phyloP scores from a whole-genome alignment of 352 stramenopile species.

The Phytophthora tubulina region DNA sequence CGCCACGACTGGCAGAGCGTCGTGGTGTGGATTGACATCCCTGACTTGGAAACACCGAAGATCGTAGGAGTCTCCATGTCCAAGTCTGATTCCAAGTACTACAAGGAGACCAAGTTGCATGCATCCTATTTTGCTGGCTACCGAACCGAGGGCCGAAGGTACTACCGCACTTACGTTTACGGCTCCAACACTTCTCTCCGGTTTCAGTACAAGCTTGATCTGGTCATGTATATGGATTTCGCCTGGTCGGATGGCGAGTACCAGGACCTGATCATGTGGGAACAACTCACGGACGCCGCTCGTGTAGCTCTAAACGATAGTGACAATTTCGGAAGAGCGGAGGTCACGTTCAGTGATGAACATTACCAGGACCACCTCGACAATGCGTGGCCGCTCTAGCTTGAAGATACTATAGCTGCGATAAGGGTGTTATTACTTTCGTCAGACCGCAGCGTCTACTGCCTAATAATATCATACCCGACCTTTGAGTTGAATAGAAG shows the following conservation, averaged over 20 bases:
- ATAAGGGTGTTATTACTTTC: no score
- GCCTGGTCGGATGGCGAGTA: background rate
- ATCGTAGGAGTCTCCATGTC: constrained; percentile 13
- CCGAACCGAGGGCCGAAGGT: background rate
- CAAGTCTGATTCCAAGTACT: constrained; percentile 6
- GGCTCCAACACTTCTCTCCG: constrained; percentile 11
- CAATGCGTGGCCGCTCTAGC: constrained; percentile 5
- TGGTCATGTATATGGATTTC: background rate
- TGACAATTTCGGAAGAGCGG: background rate
- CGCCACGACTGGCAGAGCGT: constrained; percentile 24
- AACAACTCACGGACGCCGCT: constrained; percentile 17
- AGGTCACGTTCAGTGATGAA: constrained; percentile 13
- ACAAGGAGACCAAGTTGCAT: background rate
- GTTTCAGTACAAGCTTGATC: background rate
- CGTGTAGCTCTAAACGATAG: constrained; percentile 8
- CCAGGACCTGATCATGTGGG: constrained; percentile 27
- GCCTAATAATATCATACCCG: no score
- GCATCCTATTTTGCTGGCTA: background rate
- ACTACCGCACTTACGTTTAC: background rate
- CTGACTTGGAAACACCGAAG: background rate
- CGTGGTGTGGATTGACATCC: constrained; percentile 19
- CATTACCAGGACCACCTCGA: background rate
- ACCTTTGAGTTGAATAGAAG: no score
- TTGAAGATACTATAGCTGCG: no score
- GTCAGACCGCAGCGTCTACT: no score